These are phyloP conservation scores for Pseudogymnoascus sp. DNA, from an alignment of 2,329 filamentous ascomycete genomes.

Conservation along the genomic window DNA sequence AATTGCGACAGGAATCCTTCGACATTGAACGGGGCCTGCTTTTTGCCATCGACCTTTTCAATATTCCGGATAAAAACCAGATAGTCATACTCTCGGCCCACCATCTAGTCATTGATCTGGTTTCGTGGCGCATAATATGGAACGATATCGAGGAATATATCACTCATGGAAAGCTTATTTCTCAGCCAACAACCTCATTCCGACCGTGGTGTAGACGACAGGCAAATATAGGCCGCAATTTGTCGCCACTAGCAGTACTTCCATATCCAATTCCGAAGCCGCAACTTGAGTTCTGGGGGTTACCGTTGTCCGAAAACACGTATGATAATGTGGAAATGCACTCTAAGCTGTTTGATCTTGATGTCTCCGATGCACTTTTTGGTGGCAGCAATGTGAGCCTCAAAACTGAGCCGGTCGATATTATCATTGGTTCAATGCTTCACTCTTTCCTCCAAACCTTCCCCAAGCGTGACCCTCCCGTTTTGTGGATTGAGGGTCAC, in stretches of 20 bases:
- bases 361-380: constrained; percentile 30
- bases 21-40: constrained; percentile 13
- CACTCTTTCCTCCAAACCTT: constrained; percentile 32
- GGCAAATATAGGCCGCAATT: constrained; percentile 9
- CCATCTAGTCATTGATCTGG: constrained; percentile 29
- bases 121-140: constrained; percentile 33
- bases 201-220: constrained; percentile 32
- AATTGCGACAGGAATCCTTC: constrained; percentile 29
- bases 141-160: constrained; percentile 32
- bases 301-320: not conserved
- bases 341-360: not conserved
- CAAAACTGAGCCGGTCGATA: constrained; percentile 32
- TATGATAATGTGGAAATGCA: not conserved
- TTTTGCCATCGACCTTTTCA: constrained; percentile 20
- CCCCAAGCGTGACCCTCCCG: constrained; percentile 27
- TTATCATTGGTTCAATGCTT: constrained; percentile 31
- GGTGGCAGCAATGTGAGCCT: not conserved
- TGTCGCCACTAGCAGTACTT: not conserved
- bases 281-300: not conserved
- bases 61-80: constrained; percentile 11
- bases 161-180: not conserved
- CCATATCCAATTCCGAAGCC: not conserved
- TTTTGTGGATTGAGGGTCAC: constrained; percentile 36
- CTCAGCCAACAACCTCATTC: constrained; percentile 23
- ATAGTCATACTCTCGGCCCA: constrained; percentile 18